Evolutionary conservation across 306 rosid genomes (phyloP), one percentile per base, ranked within the genome.

Genomic region (Rubus parviflorus): DNA sequence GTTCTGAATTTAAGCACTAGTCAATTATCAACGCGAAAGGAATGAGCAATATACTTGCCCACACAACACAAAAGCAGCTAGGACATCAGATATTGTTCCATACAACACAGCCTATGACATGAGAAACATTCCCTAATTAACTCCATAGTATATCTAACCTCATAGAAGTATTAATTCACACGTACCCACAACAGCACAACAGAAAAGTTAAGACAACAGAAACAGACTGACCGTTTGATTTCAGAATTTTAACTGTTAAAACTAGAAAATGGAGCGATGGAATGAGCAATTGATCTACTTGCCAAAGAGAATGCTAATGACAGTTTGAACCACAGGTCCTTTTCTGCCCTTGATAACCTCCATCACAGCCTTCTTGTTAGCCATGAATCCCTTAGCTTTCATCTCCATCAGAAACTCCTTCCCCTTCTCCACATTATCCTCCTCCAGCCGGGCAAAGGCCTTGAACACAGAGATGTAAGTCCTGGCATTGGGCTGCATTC

Each of bases 401-500:
- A 93, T 83, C 45, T 82, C 75, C 69, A 57, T 78, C 75, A 91
- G 63, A 38, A 93, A 82, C 77, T 81, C 73, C 49, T 48, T 77
- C 11, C 92, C 98, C 69, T 87, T 93, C 17, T 69, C 90, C 63
- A 72, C 65, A 23, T 58, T 58, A 23, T 58, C 62, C 66, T 76
- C 86, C 54, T 76, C 77, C 30, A 78, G 87, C 76, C 69, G 81
- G 0, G 79, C 87, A 80, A 93, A 77, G 0, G 83, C 94, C 86
- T 90, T 92, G 40, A 93, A 87, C 49, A 88, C 89, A 0, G 79
- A 85, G 1, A 79, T 76, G 23, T 92, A 93, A 0, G 87, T 86
- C 35, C 79, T 43, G 7, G 93, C 97, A 84, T 88, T 91, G 10
- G 97, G 96, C 41, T 47, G 73, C 91, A 86, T 86, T 22, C 90